Evolutionary conservation across 306 rosid species (phyloP).

Genomic region (Carpinus fangiana): DNA sequence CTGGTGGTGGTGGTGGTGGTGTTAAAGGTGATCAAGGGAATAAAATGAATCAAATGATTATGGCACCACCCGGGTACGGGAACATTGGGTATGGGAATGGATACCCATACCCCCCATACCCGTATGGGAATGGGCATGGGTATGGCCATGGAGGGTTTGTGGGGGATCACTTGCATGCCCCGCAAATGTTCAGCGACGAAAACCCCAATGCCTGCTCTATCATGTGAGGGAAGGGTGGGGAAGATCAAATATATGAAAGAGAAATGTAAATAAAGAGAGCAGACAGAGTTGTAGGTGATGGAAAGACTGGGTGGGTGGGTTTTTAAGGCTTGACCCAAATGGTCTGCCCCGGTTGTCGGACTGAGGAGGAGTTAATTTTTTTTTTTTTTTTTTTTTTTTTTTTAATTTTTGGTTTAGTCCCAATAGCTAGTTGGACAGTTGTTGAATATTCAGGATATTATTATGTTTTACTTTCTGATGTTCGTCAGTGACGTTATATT

Average conservation of each 20-base stretch:
- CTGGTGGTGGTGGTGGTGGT: slow-evolving; percentile 21
- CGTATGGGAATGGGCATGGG: slow-evolving; percentile 32
- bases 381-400: background rate
- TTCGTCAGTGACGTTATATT: background rate
- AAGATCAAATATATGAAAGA: too few relatives aligned
- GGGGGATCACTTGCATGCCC: slow-evolving; percentile 46
- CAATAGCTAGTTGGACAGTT: background rate
- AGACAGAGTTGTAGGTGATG: slow-evolving; percentile 17
- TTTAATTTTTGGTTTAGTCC: background rate
- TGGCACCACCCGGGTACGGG: slow-evolving; percentile 17
- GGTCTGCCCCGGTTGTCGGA: background rate
- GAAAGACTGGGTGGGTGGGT: slow-evolving; percentile 16
- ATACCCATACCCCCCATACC: too few relatives aligned
- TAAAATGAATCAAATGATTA: background rate
- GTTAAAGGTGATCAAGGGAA: slow-evolving; percentile 9
- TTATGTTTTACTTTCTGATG: background rate
- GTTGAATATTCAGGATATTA: background rate
- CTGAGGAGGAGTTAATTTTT: too few relatives aligned
- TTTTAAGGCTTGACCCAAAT: background rate
- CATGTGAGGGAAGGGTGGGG: slow-evolving; percentile 41
- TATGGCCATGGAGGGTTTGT: slow-evolving; percentile 33
- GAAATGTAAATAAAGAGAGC: slow-evolving; percentile 40
- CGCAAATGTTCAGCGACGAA: slow-evolving; percentile 75
- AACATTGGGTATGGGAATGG: slow-evolving; percentile 20
- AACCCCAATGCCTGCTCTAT: slow-evolving; percentile 81